A percentile compares a stretch with the other conserved stretches of the same genome.
phyloP scores from a whole-genome alignment of 169 alveolate species.

The Neospora caninum region DNA sequence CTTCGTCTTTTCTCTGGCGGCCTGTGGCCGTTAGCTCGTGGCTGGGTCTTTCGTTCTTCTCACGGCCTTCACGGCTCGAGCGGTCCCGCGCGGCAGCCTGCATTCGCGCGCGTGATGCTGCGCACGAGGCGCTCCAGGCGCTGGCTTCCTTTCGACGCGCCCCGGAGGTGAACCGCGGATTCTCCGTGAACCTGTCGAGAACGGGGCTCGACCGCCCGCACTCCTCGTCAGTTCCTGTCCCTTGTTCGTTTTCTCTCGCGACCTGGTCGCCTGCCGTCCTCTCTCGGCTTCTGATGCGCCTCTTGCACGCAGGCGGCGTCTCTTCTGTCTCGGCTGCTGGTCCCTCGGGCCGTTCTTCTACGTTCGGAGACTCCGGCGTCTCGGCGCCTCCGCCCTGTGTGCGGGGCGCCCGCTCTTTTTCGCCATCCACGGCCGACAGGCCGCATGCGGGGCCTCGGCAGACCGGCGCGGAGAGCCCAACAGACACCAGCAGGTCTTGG shows the following conservation, averaged over 20 bases:
- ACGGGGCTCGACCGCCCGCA: neutral
- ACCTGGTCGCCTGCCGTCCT: neutral
- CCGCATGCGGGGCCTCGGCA: neutral
- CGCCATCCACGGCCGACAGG: neutral
- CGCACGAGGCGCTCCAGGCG: neutral
- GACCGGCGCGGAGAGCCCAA: neutral
- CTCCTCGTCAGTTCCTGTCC: neutral
- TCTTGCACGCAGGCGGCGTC: neutral
- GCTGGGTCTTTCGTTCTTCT: neutral
- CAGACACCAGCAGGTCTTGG: neutral
- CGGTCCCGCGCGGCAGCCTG: neutral
- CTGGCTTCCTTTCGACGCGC: neutral
- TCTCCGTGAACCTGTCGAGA: neutral
- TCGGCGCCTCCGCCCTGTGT: neutral
- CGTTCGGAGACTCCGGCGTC: too few species aligned
- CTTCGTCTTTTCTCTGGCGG: neutral
- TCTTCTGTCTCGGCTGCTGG: neutral
- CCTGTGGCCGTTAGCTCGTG: neutral
- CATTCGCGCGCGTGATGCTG: neutral
- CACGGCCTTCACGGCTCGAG: neutral
- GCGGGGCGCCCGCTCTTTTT: neutral
- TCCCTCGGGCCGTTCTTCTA: neutral
- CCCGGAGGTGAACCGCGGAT: neutral
- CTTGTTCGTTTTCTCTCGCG: conserved; percentile 21
- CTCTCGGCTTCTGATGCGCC: conserved; percentile 17